Conservation (phyloP, 192 early-diverging fungal species). For the Rhizophlyctis rosea region DNA sequence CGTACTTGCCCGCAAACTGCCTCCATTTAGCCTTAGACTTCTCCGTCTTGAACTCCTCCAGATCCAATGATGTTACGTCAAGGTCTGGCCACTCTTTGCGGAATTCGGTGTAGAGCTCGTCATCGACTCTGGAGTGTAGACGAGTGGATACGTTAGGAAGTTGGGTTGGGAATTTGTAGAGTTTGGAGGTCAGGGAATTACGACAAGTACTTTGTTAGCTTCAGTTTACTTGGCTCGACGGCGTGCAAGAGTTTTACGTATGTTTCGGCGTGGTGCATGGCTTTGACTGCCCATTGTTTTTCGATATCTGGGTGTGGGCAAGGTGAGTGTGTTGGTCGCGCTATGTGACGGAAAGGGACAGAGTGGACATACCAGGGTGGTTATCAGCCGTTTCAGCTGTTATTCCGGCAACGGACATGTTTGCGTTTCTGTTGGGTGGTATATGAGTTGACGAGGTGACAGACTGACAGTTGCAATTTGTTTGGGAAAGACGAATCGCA, state of each 20-base stretch:
- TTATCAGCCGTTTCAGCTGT: conserved; percentile 29
- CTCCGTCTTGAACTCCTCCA: conserved; percentile 75
- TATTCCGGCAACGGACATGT: conserved; percentile 15
- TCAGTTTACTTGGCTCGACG: conserved; percentile 70
- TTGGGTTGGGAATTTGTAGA: too few relatives aligned
- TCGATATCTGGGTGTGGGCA: conserved; percentile 49
- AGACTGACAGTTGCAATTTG: too few relatives aligned
- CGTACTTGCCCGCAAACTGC: conserved; percentile 69
- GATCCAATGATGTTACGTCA: conserved; percentile 64
- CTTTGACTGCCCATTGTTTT: conserved; percentile 95
- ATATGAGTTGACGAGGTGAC: too few relatives aligned
- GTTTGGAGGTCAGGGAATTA: too few relatives aligned
- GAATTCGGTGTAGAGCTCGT: conserved; percentile 81
- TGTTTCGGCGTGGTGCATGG: conserved; percentile 92
- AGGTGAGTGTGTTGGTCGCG: background rate
- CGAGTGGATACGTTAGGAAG: too few relatives aligned
- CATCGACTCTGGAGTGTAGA: conserved; percentile 71
- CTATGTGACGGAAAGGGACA: background rate
- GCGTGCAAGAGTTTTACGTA: conserved; percentile 78
- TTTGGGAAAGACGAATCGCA: too few relatives aligned
- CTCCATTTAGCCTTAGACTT: conserved; percentile 86
- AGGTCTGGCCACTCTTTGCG: conserved; percentile 72
- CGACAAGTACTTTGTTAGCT: conserved; percentile 73
- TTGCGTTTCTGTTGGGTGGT: background rate
- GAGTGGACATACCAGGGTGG: conserved; percentile 14